phyloP scores from a whole-genome alignment of 1,284 basidiomycete genomes.

The Earliella scabrosa region DNA sequence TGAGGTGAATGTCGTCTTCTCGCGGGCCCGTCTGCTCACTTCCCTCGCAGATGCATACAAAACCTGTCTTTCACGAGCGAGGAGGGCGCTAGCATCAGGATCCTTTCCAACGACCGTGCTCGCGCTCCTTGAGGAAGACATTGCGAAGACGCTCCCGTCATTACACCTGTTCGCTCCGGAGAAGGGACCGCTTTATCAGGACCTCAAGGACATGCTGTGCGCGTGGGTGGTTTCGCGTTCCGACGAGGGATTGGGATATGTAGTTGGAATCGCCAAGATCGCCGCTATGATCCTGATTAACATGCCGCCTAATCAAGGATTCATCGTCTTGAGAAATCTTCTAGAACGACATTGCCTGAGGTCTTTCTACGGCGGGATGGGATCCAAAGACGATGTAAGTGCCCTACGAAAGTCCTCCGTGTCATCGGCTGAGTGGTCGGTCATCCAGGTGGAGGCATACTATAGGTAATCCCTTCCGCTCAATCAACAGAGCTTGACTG shows the following conservation, averaged over 20 bases:
- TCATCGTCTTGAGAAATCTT: conserved; percentile 88
- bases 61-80: conserved; percentile 74
- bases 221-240: conserved; percentile 93
- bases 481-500: conserved; percentile 11
- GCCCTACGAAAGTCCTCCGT: no score
- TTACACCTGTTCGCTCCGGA: conserved; percentile 87
- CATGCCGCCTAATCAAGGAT: conserved; percentile 80
- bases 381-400: conserved; percentile 81
- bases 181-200: conserved; percentile 83
- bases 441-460: conserved; percentile 76
- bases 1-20: conserved; percentile 33
- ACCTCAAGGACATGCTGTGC: conserved; percentile 85
- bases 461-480: conserved; percentile 46
- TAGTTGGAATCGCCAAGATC: conserved; percentile 68
- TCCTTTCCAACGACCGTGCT: conserved; percentile 76
- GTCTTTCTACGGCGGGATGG: conserved; percentile 80
- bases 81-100: conserved; percentile 70
- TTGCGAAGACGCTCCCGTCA: conserved; percentile 79
- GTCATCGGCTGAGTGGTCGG: neutral
- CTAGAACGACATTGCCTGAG: conserved; percentile 85
- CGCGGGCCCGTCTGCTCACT: neutral
- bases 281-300: conserved; percentile 92
- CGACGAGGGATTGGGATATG: conserved; percentile 87
- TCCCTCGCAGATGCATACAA: conserved; percentile 71
- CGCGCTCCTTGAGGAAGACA: conserved; percentile 81